phyloP scores from a whole-genome alignment of 2,329 filamentous ascomycete species.

The Davidsoniella virescens region DNA sequence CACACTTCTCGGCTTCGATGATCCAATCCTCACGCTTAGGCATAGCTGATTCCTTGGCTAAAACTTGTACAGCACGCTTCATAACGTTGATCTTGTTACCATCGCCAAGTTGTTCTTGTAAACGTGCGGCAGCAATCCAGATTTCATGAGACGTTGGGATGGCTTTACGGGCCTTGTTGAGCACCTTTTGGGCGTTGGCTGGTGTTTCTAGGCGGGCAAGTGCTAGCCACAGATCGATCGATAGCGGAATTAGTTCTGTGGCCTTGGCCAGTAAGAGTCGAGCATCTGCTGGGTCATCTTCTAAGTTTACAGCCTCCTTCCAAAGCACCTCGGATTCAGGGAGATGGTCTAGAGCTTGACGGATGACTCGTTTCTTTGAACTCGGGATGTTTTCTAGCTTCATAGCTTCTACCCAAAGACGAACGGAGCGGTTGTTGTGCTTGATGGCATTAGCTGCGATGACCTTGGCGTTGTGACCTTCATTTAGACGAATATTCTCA shows the following conservation, averaged over 20 bases:
- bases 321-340: constrained; percentile 92
- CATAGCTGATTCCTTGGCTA: constrained; percentile 89
- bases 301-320: constrained; percentile 93
- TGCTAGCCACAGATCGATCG: constrained; percentile 88
- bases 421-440: constrained; percentile 73
- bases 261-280: constrained; percentile 82
- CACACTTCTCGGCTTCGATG: constrained; percentile 80
- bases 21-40: constrained; percentile 97
- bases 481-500: constrained; percentile 86
- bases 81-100: constrained; percentile 75
- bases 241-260: constrained; percentile 84
- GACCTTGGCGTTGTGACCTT: constrained; percentile 83
- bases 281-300: constrained; percentile 79
- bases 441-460: constrained; percentile 90
- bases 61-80: constrained; percentile 77
- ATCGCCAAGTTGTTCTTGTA: constrained; percentile 77
- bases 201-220: constrained; percentile 77
- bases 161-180: constrained; percentile 89
- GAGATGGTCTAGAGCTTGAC: constrained; percentile 80
- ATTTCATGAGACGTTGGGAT: constrained; percentile 87
- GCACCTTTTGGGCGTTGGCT: constrained; percentile 82
- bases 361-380: constrained; percentile 82
- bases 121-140: constrained; percentile 83
- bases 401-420: constrained; percentile 91
- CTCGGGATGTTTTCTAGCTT: constrained; percentile 67